Conservation (phyloP, 495 filamentous ascomycete species). For the Aspergillus olivimuriae region DNA sequence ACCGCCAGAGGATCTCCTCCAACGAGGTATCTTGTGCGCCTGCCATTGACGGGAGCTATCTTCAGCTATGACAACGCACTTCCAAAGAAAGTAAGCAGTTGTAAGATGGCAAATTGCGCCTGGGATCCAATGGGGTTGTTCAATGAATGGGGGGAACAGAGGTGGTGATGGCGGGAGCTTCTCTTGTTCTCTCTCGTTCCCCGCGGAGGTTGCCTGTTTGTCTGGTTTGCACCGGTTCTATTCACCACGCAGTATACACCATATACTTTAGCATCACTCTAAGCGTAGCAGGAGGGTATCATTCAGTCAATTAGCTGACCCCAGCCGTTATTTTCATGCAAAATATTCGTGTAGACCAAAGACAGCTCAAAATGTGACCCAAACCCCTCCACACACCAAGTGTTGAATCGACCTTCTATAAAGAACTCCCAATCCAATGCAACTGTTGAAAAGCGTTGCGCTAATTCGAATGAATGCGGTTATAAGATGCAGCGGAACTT, state of each 20-base stretch:
- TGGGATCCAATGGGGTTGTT: conserved; percentile 19
- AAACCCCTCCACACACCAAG: conserved; percentile 15
- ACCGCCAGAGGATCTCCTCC: conserved; percentile 75
- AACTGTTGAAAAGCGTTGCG: neutral
- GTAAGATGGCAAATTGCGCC: conserved; percentile 8
- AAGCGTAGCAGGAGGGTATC: no score
- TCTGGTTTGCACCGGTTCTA: conserved; percentile 27
- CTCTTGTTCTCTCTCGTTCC: conserved; percentile 1
- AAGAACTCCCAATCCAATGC: neutral
- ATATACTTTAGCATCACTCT: no score
- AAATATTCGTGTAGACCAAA: no score
- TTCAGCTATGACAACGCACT: neutral
- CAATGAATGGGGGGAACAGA: neutral
- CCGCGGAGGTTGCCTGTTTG: conserved; percentile 27
- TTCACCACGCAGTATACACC: no score
- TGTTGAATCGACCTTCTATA: conserved; percentile 27
- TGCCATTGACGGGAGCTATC: conserved; percentile 20
- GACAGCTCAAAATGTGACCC: neutral
- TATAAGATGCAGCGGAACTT: no score
- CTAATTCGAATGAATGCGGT: no score
- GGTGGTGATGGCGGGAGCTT: neutral
- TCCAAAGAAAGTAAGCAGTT: neutral
- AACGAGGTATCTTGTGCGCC: conserved; percentile 52
- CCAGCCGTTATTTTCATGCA: no score
- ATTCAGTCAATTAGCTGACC: no score